Base-by-base conservation (phyloP, 1,284 basidiomycete species). In the Neolentinus lepideus region DNA sequence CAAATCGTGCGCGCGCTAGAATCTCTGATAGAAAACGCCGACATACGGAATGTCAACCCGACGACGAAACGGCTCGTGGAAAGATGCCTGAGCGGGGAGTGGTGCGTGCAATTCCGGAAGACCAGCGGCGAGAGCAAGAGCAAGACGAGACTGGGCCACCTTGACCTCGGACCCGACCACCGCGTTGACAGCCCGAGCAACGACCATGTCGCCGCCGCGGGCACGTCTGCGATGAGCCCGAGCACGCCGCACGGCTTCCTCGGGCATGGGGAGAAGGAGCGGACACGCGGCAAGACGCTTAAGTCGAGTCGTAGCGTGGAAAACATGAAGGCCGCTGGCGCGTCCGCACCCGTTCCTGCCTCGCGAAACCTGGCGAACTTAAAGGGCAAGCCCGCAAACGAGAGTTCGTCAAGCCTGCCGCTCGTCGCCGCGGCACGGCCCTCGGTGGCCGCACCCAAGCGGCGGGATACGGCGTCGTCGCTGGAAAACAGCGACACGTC, bases 41-140 rank as follows among this genome's bases (percentile, higher is more conserved):
- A 84, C 53, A 88, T 98, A 57, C 83, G 89, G 27, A 90, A 94
- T 52, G 76, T 95, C 59, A 88, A 85, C 57, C 71, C 90, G 0
- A 98, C 94, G 0, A 99, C 96, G 0, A 85, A 83, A 61, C 81
- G 95, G 2, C 80, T 99, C 11, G 95, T 98, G n/a, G 88, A 94
- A 58, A 81, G 96, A 29, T 98, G 95, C 69, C 78, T 98, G 24
- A 73, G 76, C 8, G 92, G 90, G 2, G 88, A 91, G 3, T 97
- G 94, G 94, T 94, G 92, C 73, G 81, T 85, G 2, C 79, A 86
- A 43, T 70, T 84, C 53, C 76, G 75, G 58, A 79, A 73, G 61
- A 59, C 67, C 3, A 70, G 59, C 26, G 57, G 59, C n/a, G 51
- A 55, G 57, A 70, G 27, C 63, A 64, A 52, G 64, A 67, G 56